Percentiles rank a stretch among this genome's conserved stretches.
Conservation (phyloP, 2,329 filamentous ascomycete genomes). For the Graphiopsis chlorocephala region DNA sequence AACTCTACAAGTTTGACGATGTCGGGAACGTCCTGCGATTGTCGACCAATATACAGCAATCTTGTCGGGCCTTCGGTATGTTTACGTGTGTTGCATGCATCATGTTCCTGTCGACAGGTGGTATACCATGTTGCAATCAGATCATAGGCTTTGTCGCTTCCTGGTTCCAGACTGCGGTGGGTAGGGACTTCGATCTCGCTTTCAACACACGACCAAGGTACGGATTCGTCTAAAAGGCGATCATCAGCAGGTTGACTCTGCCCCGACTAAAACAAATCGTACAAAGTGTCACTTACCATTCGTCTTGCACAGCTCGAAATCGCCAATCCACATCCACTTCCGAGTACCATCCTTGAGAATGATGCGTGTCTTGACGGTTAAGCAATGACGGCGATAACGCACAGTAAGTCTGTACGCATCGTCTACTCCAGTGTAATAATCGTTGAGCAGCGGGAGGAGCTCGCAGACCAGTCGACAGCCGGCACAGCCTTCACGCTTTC, state of each 20-base stretch:
- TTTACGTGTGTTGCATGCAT: background rate
- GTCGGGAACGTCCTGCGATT: background rate
- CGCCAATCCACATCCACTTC: constrained; percentile 5
- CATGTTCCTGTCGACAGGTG: background rate
- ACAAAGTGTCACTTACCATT: background rate
- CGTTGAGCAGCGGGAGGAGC: background rate
- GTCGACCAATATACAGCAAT: background rate
- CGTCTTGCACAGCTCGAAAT: constrained; percentile 8
- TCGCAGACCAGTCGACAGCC: constrained; percentile 12
- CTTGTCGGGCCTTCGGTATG: background rate
- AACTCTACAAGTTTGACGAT: background rate
- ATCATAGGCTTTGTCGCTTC: background rate
- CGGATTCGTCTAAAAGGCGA: background rate
- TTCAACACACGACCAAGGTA: background rate
- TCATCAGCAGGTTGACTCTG: background rate
- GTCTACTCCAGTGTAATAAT: background rate
- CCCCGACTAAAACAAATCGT: background rate
- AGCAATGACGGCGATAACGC: background rate
- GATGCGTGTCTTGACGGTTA: background rate
- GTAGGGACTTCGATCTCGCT: background rate
- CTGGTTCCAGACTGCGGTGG: background rate
- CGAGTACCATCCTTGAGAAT: background rate
- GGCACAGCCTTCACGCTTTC: background rate
- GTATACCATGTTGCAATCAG: background rate
- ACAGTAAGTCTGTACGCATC: background rate